Conservation (phyloP, 2,329 filamentous ascomycete species). For the Albophoma yamanashiensis region DNA sequence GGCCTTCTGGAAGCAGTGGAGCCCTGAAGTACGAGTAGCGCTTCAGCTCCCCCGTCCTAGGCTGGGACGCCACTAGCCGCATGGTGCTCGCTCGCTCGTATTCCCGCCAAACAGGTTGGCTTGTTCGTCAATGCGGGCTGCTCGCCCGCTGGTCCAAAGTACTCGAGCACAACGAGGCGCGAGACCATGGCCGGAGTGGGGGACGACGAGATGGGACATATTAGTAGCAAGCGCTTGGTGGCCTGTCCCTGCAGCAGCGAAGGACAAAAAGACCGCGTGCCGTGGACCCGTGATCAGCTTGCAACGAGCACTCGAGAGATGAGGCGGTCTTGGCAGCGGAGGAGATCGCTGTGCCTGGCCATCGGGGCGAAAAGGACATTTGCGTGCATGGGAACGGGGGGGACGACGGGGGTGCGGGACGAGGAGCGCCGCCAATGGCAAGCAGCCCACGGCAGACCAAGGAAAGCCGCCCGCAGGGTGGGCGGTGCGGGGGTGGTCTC, state of each 20-base stretch:
- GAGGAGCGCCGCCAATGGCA: neutral
- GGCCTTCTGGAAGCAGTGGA: slow-evolving; percentile 1
- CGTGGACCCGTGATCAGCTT: neutral
- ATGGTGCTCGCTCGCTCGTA: too few relatives aligned
- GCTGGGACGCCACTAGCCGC: neutral
- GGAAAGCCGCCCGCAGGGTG: neutral
- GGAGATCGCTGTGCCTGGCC: neutral
- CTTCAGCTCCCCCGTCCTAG: neutral
- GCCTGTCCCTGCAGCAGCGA: neutral
- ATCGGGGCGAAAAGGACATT: neutral
- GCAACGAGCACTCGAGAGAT: neutral
- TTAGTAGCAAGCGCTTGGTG: neutral
- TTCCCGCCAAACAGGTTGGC: too few relatives aligned
- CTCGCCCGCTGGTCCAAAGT: too few relatives aligned
- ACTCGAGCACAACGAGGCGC: neutral
- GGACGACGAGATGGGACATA: neutral
- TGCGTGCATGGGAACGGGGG: neutral
- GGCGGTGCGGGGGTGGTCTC: neutral
- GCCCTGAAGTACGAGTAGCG: neutral
- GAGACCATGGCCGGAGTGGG: neutral
- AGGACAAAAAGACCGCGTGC: neutral
- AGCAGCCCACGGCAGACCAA: neutral
- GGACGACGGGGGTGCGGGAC: neutral
- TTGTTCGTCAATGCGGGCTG: too few relatives aligned
- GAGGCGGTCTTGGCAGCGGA: neutral